phyloP scores from a whole-genome alignment of 2,329 filamentous ascomycete species.

The Curvularia lunata region DNA sequence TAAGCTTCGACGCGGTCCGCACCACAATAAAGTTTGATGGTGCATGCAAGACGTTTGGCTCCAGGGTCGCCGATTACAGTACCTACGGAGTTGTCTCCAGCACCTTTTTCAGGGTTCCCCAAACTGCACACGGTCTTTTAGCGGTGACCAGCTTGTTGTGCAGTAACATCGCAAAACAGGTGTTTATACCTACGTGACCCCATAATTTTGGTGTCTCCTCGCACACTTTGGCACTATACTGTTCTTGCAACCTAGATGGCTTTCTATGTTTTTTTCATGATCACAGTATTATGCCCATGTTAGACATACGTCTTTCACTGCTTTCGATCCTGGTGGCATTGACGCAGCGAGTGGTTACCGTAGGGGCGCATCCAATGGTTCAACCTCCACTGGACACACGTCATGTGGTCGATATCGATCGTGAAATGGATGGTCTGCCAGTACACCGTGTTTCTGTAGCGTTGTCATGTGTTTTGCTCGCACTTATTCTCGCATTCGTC shows the following conservation, averaged over 20 bases:
- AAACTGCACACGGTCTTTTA: background rate
- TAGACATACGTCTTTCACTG: background rate
- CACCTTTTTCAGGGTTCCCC: background rate
- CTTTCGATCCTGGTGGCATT: background rate
- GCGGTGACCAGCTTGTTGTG: background rate
- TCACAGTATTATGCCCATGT: background rate
- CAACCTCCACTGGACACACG: background rate
- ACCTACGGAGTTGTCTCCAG: slow-evolving; percentile 9
- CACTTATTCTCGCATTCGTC: slow-evolving; percentile 24
- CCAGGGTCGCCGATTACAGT: background rate
- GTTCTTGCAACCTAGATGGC: slow-evolving; percentile 2
- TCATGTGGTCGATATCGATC: background rate
- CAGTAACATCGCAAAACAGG: background rate
- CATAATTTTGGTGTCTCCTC: background rate
- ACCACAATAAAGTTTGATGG: background rate
- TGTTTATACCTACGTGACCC: background rate
- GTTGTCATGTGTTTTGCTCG: slow-evolving; percentile 21
- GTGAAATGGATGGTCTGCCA: slow-evolving; percentile 15
- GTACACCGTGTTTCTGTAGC: slow-evolving; percentile 18
- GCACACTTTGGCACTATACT: background rate
- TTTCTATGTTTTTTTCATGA: background rate
- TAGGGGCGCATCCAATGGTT: slow-evolving; percentile 4
- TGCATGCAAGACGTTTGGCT: background rate
- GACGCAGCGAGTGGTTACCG: background rate
- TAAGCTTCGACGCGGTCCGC: background rate